A percentile compares a stretch with the other conserved stretches of the same genome.
Evolutionary conservation across 139 green algal genomes (phyloP).

Genomic region (Picochlorum costavermella): DNA sequence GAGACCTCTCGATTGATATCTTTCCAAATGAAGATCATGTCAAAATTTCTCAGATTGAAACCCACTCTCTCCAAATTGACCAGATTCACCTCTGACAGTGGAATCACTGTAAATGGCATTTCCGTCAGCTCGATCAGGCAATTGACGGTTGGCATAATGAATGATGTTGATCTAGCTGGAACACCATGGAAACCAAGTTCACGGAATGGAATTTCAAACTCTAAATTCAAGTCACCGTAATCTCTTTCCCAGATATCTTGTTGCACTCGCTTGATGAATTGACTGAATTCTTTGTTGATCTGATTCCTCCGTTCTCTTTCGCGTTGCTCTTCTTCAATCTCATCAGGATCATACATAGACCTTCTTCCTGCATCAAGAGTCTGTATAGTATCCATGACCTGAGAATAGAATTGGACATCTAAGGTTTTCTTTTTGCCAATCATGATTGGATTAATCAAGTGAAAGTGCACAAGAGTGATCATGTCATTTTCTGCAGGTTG

Average conservation of each 20-base stretch:
- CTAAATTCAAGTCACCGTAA: conserved; percentile 69
- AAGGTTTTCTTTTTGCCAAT: conserved; percentile 95
- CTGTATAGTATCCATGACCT: conserved; percentile 92
- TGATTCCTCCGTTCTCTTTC: conserved; percentile 86
- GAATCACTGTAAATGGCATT: conserved; percentile 87
- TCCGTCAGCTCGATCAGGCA: conserved; percentile 96
- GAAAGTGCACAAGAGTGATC: conserved; percentile 96
- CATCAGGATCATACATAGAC: conserved; percentile 90
- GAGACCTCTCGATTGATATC: conserved; percentile 68
- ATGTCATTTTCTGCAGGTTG: conserved; percentile 90
- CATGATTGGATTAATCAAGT: conserved; percentile 98
- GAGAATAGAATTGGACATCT: conserved; percentile 95
- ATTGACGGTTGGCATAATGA: conserved; percentile 92
- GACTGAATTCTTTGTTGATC: conserved; percentile 82
- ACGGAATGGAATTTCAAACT: conserved; percentile 97
- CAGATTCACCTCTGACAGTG: conserved; percentile 81
- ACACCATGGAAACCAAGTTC: conserved; percentile 93
- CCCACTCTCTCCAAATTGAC: conserved; percentile 97
- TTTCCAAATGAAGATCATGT: conserved; percentile 98
- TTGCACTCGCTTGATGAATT: conserved; percentile 67
- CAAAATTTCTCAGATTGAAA: conserved; percentile 97
- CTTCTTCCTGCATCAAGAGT: conserved; percentile 76
- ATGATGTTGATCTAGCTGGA: conserved; percentile 60
- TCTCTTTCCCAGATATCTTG: conserved; percentile 75
- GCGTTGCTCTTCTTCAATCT: conserved; percentile 98